phyloP scores from a whole-genome alignment of 306 rosid species.

The Adenanthera pavonina region DNA sequence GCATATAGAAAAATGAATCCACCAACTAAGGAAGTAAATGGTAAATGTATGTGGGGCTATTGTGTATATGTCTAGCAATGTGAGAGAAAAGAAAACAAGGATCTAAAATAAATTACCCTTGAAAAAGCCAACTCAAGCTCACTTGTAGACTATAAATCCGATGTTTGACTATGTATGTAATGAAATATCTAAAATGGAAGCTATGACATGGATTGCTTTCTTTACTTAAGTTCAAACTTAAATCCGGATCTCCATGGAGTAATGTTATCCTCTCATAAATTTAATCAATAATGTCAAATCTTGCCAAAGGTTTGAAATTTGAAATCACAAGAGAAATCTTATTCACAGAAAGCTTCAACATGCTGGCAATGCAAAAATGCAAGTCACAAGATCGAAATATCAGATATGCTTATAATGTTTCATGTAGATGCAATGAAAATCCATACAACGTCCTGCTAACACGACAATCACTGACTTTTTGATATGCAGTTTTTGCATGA shows the following conservation, averaged over 20 bases:
- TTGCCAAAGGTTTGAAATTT: background rate
- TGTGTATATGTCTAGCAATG: background rate
- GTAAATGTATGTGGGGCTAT: background rate
- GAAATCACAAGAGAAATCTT: background rate
- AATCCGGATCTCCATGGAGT: background rate
- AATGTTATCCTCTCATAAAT: background rate
- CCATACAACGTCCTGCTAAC: background rate
- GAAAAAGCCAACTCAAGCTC: background rate
- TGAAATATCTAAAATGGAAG: background rate
- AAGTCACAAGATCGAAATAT: background rate
- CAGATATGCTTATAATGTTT: background rate
- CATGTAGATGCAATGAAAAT: slow-evolving; percentile 6
- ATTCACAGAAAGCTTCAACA: background rate
- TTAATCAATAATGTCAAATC: slow-evolving; percentile 13
- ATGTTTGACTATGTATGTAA: background rate
- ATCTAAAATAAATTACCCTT: background rate
- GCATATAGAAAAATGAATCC: background rate
- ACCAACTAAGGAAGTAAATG: background rate
- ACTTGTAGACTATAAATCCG: background rate
- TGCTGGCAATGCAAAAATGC: background rate
- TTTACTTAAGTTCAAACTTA: background rate
- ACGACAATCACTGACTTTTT: slow-evolving; percentile 15
- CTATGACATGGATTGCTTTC: background rate
- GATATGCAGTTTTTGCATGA: background rate
- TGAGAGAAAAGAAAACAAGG: background rate